Evolutionary conservation across 1,284 basidiomycete species (phyloP).

Genomic region (Moniliophthora roreri): DNA sequence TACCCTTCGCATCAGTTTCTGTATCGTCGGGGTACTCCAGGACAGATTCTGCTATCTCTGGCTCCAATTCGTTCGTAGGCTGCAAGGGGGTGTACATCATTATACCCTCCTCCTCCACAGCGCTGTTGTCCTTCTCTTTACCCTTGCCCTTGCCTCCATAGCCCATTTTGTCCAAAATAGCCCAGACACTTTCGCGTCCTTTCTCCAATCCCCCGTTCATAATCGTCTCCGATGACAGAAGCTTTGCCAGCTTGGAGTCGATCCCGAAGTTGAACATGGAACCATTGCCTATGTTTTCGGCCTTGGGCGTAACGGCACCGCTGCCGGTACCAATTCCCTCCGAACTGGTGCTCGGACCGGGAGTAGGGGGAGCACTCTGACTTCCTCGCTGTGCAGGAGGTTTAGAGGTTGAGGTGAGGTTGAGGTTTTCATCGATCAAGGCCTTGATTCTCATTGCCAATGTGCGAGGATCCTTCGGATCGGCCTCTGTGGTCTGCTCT

Average conservation of each 20-base stretch:
- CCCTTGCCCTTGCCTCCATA: slow-evolving; percentile 21
- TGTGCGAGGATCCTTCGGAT: slow-evolving; percentile 26
- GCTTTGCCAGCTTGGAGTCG: slow-evolving; percentile 45
- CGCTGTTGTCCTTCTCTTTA: slow-evolving; percentile 21
- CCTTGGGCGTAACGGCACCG: slow-evolving; percentile 15
- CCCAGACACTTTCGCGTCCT: slow-evolving; percentile 55
- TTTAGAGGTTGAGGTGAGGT: slow-evolving; percentile 17
- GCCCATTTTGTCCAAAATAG: slow-evolving; percentile 53
- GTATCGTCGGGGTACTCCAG: slow-evolving; percentile 37
- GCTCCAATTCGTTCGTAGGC: slow-evolving; percentile 56
- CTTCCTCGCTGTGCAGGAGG: slow-evolving; percentile 15
- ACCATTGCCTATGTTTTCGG: slow-evolving; percentile 17
- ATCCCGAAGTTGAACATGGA: slow-evolving; percentile 18
- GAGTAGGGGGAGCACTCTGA: slow-evolving; percentile 19
- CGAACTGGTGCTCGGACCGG: slow-evolving; percentile 33
- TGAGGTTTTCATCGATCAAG: slow-evolving; percentile 38
- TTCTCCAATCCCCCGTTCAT: slow-evolving; percentile 50
- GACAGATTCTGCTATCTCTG: slow-evolving; percentile 68
- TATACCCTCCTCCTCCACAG: slow-evolving; percentile 48
- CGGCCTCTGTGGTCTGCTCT: slow-evolving; percentile 9
- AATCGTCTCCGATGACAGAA: slow-evolving; percentile 51
- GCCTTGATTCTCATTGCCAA: slow-evolving; percentile 42
- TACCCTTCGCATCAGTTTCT: slow-evolving; percentile 11
- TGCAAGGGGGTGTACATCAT: slow-evolving; percentile 75
- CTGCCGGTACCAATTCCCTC: slow-evolving; percentile 20